These are phyloP conservation scores for Pyrenochaeta sp. DNA, from an alignment of 2,329 filamentous ascomycete species.

Conservation along the genomic window DNA sequence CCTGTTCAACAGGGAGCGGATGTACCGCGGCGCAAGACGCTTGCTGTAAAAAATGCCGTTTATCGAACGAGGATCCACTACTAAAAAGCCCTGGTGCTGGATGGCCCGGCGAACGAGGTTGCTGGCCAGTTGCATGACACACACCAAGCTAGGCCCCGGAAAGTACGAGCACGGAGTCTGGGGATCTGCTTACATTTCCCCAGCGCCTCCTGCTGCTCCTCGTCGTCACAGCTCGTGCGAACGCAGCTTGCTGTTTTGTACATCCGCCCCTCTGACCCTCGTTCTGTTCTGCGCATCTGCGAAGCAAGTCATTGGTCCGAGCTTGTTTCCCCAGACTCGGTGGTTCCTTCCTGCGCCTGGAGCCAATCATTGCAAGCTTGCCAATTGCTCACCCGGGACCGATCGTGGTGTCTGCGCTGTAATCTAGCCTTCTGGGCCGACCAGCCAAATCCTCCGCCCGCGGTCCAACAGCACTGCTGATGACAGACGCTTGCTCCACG, in stretches of 20 bases:
- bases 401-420: slow-evolving; percentile 38
- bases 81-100: slow-evolving; percentile 29
- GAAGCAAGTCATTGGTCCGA: slow-evolving; percentile 15
- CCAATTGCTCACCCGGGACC: slow-evolving; percentile 36
- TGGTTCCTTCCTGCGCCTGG: slow-evolving; percentile 10
- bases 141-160: slow-evolving; percentile 15
- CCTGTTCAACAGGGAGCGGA: slow-evolving; percentile 19
- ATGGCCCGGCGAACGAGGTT: slow-evolving; percentile 24
- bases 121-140: slow-evolving; percentile 37
- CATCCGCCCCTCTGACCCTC: slow-evolving; percentile 5
- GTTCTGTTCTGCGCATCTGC: slow-evolving; percentile 12
- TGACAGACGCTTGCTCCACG: slow-evolving; percentile 21
- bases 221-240: slow-evolving; percentile 26
- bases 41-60: slow-evolving; percentile 33
- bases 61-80: slow-evolving; percentile 19
- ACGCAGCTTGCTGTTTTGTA: slow-evolving; percentile 8
- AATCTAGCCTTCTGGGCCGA: slow-evolving; percentile 32
- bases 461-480: slow-evolving; percentile 25
- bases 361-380: slow-evolving; percentile 40
- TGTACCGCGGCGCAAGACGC: slow-evolving; percentile 21
- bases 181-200: slow-evolving; percentile 41
- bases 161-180: slow-evolving; percentile 34
- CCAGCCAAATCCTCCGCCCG: slow-evolving; percentile 27
- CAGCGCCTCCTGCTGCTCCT: slow-evolving; percentile 15
- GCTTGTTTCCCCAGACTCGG: slow-evolving; percentile 21